phyloP scores from a whole-genome alignment of 2,329 filamentous ascomycete species.

The Metarhizium album region DNA sequence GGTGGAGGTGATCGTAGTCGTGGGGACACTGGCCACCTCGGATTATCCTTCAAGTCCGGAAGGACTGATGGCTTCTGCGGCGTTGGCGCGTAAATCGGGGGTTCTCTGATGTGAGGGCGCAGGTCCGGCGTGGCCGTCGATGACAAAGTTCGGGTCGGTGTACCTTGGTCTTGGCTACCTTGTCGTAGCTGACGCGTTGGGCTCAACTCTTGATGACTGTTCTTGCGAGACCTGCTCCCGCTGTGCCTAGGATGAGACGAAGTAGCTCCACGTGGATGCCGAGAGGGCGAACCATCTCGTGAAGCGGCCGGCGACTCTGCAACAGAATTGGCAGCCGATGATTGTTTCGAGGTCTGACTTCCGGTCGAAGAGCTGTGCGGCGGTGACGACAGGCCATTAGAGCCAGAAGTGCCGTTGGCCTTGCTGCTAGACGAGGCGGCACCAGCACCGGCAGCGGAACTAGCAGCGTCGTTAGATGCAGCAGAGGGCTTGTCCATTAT shows the following conservation, averaged over 20 bases:
- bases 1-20: conserved; percentile 69
- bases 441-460: conserved; percentile 9
- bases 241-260: conserved; percentile 24
- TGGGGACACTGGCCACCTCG: conserved; percentile 69
- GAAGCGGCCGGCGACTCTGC: conserved; percentile 27
- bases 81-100: conserved; percentile 47
- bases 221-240: conserved; percentile 49
- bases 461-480: conserved; percentile 8
- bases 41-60: conserved; percentile 43
- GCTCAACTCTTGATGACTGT: conserved; percentile 53
- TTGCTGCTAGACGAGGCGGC: conserved; percentile 10
- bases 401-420: background rate
- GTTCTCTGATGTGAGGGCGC: conserved; percentile 49
- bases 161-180: conserved; percentile 47
- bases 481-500: conserved; percentile 26
- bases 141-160: conserved; percentile 57
- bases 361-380: conserved; percentile 13
- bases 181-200: conserved; percentile 42
- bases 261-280: conserved; percentile 25
- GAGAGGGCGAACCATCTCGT: conserved; percentile 37
- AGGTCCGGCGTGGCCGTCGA: conserved; percentile 57
- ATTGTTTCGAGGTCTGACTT: conserved; percentile 23
- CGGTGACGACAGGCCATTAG: conserved; percentile 3
- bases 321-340: conserved; percentile 26
- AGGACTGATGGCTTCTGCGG: conserved; percentile 49